Evolutionary conservation across 345 rosid species (phyloP), one percentile per base, ranked within the genome.

Genomic region (Salix dunnii): DNA sequence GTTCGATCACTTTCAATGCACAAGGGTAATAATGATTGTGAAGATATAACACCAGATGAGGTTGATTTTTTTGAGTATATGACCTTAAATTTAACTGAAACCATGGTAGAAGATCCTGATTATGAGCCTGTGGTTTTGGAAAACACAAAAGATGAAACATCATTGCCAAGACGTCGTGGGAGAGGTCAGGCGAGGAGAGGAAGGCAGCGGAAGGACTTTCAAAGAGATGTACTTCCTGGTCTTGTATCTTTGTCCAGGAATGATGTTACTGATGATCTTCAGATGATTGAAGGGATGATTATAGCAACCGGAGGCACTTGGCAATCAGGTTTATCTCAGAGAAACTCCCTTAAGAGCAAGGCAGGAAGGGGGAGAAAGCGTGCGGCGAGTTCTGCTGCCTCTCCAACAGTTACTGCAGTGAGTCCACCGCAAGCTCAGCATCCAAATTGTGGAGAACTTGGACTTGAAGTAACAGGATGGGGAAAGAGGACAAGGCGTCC

Each of bases 401-500:
- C 82, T 20, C 80, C 85, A 27, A 35, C 64, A 23, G 51, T 16
- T 61, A 76, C 74, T 27, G 48, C 78, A 46, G 40, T 25, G 31
- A 65, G 55, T 62, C 70, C 42, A 1, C 80, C 69, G 18, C 70
- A 66, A 36, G 76, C 76, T 40, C 80, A 83, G 75, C 84, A 81
- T 38, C 83, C 82, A 17, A 81, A 82, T 53, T 81, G 86, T 63
- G 53, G 18, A 25, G 90, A 89, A 67, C 63, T 65, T 53, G 81
- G 82, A 67, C 46, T 79, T 28, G 90, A 85, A 64, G 92, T 91
- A 67, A 79, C 85, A 30, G 92, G 94, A 64, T 92, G 97, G 97
- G 97, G 97, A 68, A 92, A 89, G 85, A 91, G 91, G 86, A 88
- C 92, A 9, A 84, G 96, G 87, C 91, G 96, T 42, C 95, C 90